Conservation (phyloP, 768 basidiomycete genomes). For the Plicaturopsis crispa region DNA sequence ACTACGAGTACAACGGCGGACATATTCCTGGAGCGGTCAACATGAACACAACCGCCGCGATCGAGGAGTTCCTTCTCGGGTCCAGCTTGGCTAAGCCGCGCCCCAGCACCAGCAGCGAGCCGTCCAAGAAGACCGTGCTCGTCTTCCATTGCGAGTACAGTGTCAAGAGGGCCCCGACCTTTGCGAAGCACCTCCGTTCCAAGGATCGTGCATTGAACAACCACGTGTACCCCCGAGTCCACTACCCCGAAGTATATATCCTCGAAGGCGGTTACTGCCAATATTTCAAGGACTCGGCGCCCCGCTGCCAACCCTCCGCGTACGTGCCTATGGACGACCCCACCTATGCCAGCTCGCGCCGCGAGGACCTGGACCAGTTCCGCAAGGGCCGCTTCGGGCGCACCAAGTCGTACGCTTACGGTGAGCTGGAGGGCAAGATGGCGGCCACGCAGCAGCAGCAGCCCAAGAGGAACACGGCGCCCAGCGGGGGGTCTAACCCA, state of each 20-base stretch:
- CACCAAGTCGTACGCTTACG: slow-evolving; percentile 88
- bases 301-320: slow-evolving; percentile 69
- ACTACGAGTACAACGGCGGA: slow-evolving; percentile 92
- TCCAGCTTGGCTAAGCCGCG: slow-evolving; percentile 44
- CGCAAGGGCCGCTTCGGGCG: slow-evolving; percentile 83
- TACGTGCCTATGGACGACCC: slow-evolving; percentile 98
- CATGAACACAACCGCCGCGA: slow-evolving; percentile 69
- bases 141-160: slow-evolving; percentile 99
- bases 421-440: slow-evolving; percentile 52
- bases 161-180: slow-evolving; percentile 90
- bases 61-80: slow-evolving; percentile 78
- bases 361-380: slow-evolving; percentile 87
- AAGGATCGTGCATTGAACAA: slow-evolving; percentile 87
- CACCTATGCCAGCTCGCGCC: slow-evolving; percentile 66
- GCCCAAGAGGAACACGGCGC: slow-evolving; percentile 63
- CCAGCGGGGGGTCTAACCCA: slow-evolving; percentile 39
- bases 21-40: slow-evolving; percentile 91
- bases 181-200: slow-evolving; percentile 89
- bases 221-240: slow-evolving; percentile 83
- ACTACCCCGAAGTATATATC: slow-evolving; percentile 95
- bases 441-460: slow-evolving; percentile 24
- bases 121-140: slow-evolving; percentile 69
- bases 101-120: slow-evolving; percentile 70
- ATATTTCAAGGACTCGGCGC: slow-evolving; percentile 65
- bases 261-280: slow-evolving; percentile 93